A percentile compares a stretch with the other conserved stretches of the same genome.
Evolutionary conservation across 108 stramenopile genomes (phyloP).

Genomic region (Cyclotella choctawhatcheeana): DNA sequence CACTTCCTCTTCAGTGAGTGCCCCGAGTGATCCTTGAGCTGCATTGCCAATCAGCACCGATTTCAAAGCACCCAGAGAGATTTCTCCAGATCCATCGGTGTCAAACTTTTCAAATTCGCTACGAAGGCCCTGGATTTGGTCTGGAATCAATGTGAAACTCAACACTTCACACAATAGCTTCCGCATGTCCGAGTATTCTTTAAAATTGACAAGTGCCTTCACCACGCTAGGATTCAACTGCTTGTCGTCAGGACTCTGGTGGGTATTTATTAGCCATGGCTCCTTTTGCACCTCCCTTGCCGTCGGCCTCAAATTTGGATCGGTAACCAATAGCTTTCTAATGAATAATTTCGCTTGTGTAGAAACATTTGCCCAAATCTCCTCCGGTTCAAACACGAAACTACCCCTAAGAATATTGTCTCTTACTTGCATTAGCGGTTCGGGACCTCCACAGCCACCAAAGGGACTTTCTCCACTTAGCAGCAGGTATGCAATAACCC

Average conservation of each 20-base stretch:
- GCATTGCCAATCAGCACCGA: conserved; percentile 68
- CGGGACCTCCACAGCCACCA: conserved; percentile 83
- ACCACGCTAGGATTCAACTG: conserved; percentile 67
- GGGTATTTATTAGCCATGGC: conserved; percentile 61
- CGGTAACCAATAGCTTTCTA: conserved; percentile 56
- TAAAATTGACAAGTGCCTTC: conserved; percentile 73
- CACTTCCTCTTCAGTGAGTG: conserved; percentile 77
- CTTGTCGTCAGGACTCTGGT: conserved; percentile 38
- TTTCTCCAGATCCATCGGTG: conserved; percentile 80
- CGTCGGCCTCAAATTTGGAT: conserved; percentile 71
- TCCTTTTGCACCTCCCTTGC: conserved; percentile 71
- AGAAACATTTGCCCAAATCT: conserved; percentile 79
- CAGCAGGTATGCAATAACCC: conserved; percentile 88
- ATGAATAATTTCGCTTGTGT: conserved; percentile 76
- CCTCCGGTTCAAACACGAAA: conserved; percentile 70
- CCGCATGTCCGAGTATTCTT: conserved; percentile 80
- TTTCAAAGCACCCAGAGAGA: conserved; percentile 65
- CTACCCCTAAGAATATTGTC: conserved; percentile 60
- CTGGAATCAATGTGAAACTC: conserved; percentile 84
- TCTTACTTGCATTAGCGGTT: conserved; percentile 57
- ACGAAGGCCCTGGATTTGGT: conserved; percentile 75
- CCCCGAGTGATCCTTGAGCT: conserved; percentile 61
- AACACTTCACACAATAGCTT: conserved; percentile 82
- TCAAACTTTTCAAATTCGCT: conserved; percentile 84
- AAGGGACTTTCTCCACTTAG: conserved; percentile 88